Evolutionary conservation across 1,284 basidiomycete genomes (phyloP).

Genomic region (Phylloporus sp.): DNA sequence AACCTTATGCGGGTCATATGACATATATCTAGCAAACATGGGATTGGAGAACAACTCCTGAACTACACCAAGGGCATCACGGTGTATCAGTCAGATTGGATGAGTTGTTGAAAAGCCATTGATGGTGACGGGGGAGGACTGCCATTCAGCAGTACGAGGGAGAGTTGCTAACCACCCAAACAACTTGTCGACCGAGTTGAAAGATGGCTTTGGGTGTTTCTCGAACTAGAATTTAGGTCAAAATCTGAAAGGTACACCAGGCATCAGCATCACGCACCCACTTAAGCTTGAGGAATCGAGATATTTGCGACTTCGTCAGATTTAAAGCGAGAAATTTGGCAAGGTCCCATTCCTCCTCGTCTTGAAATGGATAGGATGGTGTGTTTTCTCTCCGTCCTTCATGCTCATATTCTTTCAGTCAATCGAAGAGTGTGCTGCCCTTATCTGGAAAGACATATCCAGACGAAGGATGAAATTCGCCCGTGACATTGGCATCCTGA

Average conservation of each 20-base stretch:
- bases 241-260: background rate
- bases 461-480: background rate
- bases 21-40: constrained; percentile 9
- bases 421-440: background rate
- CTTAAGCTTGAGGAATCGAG: background rate
- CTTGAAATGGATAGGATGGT: background rate
- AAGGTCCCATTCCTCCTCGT: background rate
- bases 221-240: background rate
- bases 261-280: background rate
- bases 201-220: background rate
- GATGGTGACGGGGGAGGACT: background rate
- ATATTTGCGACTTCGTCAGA: background rate
- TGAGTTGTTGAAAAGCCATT: background rate
- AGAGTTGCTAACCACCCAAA: background rate
- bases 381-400: background rate
- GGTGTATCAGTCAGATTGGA: background rate
- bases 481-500: background rate
- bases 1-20: constrained; percentile 11
- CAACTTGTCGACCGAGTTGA: background rate
- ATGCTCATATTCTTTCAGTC: background rate
- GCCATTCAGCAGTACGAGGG: background rate
- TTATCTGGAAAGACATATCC: background rate
- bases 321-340: background rate
- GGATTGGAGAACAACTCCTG: constrained; percentile 13
- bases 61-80: background rate